Base-by-base conservation (phyloP, 352 stramenopile species). In the Phytopythium delawarense region DNA sequence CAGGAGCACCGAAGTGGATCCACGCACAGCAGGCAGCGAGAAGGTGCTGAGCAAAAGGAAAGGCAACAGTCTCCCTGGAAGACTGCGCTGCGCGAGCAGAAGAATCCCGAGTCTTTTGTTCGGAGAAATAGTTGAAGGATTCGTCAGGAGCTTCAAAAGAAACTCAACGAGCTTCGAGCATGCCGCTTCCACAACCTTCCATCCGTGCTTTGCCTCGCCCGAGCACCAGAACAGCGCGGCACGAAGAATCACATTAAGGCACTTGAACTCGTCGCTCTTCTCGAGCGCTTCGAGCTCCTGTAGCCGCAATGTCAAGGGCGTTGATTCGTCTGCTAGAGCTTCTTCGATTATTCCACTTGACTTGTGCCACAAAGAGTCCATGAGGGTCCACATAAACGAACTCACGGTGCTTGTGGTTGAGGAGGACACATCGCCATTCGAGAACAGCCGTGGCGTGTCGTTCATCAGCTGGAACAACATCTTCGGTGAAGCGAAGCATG, bases 401-500 rank as follows among this genome's bases (percentile, higher is more conserved):
- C 64, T 67, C 25, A 64, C 59, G 66, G 56, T 69, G 48, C 57
- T 51, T n/a, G 74, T 71, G n/a, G 63, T 44, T 40, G 54, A 28
- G 40, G 52, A 63, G 48, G 61, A 67, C 52, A n/a, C 61, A 18
- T 52, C 61, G 37, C 50, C 30, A 5, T 56, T 59, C 35, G 59
- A 62, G 9, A 79, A 76, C 2, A 77, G 61, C 0, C 57, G 23
- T 15, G 62, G 50, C 7, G 78, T 70, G 57, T 93, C 83, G 49
- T 44, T 74, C 70, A 93, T 91, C 3, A 96, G 65, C 51, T 91
- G 77, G 62, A 94, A 96, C 7, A 96, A 64, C 76, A 91, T 94
- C 59, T 92, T 92, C 16, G 80, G 69, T 35, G 83, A 91, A 23
- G 85, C 89, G 60, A 96, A 94, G 35, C 69, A 84, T n/a, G 87